Percentiles rank a stretch among this genome's conserved stretches.
These are phyloP conservation scores for Camellia granthamiana DNA, from an alignment of 148 eudicot genomes.

Conservation along the genomic window DNA sequence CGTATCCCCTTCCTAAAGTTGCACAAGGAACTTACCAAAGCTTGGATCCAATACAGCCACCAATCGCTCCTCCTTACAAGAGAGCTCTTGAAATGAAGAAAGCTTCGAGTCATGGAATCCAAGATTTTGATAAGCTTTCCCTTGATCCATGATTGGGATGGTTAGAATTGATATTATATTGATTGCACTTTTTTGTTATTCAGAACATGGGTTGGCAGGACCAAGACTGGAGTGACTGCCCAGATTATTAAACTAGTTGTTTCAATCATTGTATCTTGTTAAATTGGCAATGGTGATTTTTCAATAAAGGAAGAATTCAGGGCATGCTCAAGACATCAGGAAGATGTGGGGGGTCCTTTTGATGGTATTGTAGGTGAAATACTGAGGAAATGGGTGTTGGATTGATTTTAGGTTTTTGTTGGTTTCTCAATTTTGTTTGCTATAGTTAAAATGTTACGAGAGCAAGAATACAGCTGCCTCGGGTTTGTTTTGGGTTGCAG, in stretches of 20 bases:
- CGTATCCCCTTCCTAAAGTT: slow-evolving; percentile 80
- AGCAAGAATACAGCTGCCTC: neutral
- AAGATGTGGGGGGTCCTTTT: too few species aligned
- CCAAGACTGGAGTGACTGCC: neutral
- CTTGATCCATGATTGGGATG: slow-evolving; percentile 35
- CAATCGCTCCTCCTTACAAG: slow-evolving; percentile 96
- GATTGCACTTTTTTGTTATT: neutral
- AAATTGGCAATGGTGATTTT: neutral
- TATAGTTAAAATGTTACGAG: neutral
- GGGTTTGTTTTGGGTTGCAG: neutral
- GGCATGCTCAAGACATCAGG: too few species aligned
- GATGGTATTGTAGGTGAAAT: too few species aligned
- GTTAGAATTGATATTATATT: neutral
- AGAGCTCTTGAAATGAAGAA: slow-evolving; percentile 94
- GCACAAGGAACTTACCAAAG: slow-evolving; percentile 76
- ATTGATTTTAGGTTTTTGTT: neutral
- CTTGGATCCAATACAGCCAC: slow-evolving; percentile 94
- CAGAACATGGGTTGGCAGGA: neutral
- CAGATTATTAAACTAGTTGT: neutral
- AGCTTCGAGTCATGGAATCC: slow-evolving; percentile 67
- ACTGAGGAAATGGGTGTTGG: too few species aligned
- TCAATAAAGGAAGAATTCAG: too few species aligned
- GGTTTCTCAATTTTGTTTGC: neutral
- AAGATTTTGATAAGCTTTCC: slow-evolving; percentile 53
- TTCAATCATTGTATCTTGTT: neutral